phyloP scores from a whole-genome alignment of 164 flowering plant genomes.

The Magnolia kwangsiensis region DNA sequence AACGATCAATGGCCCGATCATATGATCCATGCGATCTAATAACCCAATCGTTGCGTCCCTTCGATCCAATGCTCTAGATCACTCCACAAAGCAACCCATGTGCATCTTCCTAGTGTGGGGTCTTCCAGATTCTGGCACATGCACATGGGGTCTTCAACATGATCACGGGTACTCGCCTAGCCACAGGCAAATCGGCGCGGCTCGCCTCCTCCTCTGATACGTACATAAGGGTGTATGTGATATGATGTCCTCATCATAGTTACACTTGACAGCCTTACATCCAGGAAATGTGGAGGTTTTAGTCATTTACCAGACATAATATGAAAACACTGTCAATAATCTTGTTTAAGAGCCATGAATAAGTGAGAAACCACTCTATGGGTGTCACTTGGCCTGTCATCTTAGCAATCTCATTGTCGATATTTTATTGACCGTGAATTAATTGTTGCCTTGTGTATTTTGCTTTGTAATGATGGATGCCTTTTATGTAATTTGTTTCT shows the following conservation, averaged over 20 bases:
- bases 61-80: no score
- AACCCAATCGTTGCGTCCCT: no score
- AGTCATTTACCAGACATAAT: not conserved
- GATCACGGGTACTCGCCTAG: no score
- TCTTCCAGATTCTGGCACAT: no score
- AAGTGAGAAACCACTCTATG: not conserved
- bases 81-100: no score
- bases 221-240: not conserved
- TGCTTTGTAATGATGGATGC: not conserved
- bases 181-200: no score
- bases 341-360: not conserved
- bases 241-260: not conserved
- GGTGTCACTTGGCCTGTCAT: not conserved
- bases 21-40: no score
- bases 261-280: not conserved
- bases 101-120: no score
- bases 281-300: not conserved
- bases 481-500: not conserved
- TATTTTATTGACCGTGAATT: not conserved
- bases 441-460: not conserved
- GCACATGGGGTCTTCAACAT: no score
- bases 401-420: not conserved
- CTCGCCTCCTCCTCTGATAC: no score
- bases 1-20: no score
- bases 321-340: not conserved